phyloP scores from a whole-genome alignment of 257 asterid species.

The Solanum verrucosum region DNA sequence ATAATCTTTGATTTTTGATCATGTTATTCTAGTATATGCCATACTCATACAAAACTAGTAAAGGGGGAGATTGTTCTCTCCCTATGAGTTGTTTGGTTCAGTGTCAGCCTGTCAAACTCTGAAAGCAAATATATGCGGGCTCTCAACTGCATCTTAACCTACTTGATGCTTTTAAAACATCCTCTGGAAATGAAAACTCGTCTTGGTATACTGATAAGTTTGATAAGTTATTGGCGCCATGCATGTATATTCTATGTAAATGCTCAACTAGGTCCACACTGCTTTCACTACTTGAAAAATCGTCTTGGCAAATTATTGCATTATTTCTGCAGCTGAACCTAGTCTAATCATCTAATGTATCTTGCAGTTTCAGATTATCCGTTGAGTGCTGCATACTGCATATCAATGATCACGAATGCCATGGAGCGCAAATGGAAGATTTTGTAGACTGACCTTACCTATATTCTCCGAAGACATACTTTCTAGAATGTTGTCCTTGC shows the following conservation, averaged over 20 bases:
- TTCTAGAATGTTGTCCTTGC: background rate
- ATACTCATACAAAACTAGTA: background rate
- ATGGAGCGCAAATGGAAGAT: slow-evolving; percentile 72
- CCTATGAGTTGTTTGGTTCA: background rate
- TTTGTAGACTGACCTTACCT: slow-evolving; percentile 20
- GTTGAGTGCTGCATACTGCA: slow-evolving; percentile 80
- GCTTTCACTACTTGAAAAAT: background rate
- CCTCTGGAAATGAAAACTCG: background rate
- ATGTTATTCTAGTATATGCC: background rate
- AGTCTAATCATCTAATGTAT: background rate
- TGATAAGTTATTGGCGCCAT: background rate
- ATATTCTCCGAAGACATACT: background rate
- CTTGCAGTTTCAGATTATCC: slow-evolving; percentile 83
- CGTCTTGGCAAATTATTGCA: background rate
- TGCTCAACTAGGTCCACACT: background rate
- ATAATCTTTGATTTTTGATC: background rate
- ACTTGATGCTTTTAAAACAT: background rate
- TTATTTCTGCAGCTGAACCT: background rate
- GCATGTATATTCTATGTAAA: background rate
- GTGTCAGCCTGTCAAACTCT: background rate
- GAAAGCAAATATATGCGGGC: background rate
- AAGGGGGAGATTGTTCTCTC: background rate
- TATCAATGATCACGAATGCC: slow-evolving; percentile 62
- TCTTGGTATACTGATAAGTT: background rate
- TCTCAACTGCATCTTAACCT: background rate